A percentile compares a stretch with the other conserved stretches of the same genome.
Conservation (phyloP, 2,329 filamentous ascomycete genomes). For the Mycosphaerella sp. region DNA sequence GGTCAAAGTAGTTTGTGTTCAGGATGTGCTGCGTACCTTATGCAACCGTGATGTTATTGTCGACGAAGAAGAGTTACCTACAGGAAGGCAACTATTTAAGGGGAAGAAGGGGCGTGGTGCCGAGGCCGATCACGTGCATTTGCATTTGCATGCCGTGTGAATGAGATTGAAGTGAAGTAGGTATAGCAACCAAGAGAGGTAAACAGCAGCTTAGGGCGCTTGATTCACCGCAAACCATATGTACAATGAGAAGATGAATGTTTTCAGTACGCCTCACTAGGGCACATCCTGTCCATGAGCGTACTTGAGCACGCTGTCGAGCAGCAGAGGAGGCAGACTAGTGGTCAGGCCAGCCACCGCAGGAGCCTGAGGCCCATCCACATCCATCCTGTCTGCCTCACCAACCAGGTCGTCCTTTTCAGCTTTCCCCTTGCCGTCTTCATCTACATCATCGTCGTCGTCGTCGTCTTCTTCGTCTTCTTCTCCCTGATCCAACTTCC, state of each 20-base stretch:
- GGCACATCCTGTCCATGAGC: conserved; percentile 10
- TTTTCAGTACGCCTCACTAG: neutral
- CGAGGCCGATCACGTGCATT: no score
- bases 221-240: neutral
- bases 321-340: conserved; percentile 25
- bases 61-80: no score
- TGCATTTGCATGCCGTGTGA: no score
- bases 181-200: no score
- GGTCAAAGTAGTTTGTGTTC: no score
- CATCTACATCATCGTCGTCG: conserved; percentile 37
- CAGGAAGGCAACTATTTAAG: no score
- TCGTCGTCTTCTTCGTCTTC: conserved; percentile 48
- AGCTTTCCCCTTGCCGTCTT: conserved; percentile 38
- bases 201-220: no score
- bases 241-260: neutral
- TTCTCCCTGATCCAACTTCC: conserved; percentile 50
- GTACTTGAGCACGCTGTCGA: conserved; percentile 26
- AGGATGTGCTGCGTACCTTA: no score
- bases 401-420: conserved; percentile 23
- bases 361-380: conserved; percentile 10
- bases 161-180: no score
- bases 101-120: no score
- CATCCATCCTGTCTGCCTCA: conserved; percentile 18
- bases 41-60: no score
- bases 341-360: conserved; percentile 9